These are phyloP conservation scores for Malbranchea zuffiana DNA, from an alignment of 2,329 filamentous ascomycete species.

Conservation along the genomic window DNA sequence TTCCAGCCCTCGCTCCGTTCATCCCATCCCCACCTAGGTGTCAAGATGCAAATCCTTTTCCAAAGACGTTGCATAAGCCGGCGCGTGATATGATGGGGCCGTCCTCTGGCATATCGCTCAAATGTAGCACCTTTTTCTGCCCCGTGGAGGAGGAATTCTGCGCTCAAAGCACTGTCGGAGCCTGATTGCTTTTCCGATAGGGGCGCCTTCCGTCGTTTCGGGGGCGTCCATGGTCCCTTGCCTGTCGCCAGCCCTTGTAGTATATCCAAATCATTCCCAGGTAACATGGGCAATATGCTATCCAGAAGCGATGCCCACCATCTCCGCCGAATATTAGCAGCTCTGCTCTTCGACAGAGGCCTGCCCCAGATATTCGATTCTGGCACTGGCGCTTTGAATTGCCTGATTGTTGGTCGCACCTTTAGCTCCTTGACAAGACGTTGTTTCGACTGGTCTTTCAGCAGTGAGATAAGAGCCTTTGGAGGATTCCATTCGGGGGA, in stretches of 20 bases:
- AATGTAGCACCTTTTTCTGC: constrained; percentile 30
- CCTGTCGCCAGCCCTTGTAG: constrained; percentile 28
- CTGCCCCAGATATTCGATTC: constrained; percentile 28
- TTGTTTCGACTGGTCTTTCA: constrained; percentile 10
- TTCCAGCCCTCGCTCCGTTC: constrained; percentile 16
- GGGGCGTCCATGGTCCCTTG: constrained; percentile 22
- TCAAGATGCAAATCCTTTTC: constrained; percentile 26
- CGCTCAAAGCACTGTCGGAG: constrained; percentile 12
- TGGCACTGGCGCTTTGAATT: constrained; percentile 23
- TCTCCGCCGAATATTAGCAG: constrained; percentile 25
- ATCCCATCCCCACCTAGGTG: constrained; percentile 24
- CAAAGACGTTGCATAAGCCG: constrained; percentile 31
- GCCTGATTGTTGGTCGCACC: constrained; percentile 10
- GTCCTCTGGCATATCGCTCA: constrained; percentile 23
- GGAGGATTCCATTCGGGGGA: constrained; percentile 10
- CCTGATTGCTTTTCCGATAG: constrained; percentile 1
- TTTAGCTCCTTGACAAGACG: constrained; percentile 20
- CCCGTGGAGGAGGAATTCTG: constrained; percentile 26
- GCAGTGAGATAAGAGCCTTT: constrained; percentile 3
- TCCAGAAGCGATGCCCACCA: constrained; percentile 29
- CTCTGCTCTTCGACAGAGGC: constrained; percentile 22
- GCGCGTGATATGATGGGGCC: constrained; percentile 31
- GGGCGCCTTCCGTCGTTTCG: constrained; percentile 19
- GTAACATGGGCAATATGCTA: constrained; percentile 30
- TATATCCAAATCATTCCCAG: constrained; percentile 26